Base-by-base conservation (phyloP, 1,139 yeast genomes). In the Torulaspora globosa region DNA sequence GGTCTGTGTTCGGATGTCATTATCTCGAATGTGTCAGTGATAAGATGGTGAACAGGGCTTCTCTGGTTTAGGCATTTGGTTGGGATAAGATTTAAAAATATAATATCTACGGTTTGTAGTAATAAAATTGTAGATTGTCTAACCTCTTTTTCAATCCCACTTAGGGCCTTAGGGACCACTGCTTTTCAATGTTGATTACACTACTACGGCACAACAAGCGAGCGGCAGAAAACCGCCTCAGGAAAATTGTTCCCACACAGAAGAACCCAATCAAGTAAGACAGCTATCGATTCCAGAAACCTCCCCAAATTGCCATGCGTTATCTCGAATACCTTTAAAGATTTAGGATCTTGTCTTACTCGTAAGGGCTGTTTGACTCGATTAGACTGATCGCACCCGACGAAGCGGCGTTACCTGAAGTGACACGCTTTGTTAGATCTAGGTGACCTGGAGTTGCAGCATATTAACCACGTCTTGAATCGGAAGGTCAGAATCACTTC, bases 1-100 rank as follows among this genome's bases (percentile, higher is more conserved):
- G 69, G 69, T 64, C 68, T 12, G 69, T 65, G n/a, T 62, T 64
- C 43, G 66, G 66, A 11, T 49, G 54, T 19, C 63, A 64, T 48
- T 65, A 65, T 43, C 44, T 59, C 38, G 66, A 63, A 23, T 48
- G 55, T 23, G 43, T 64, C 40, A 57, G 59, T 18, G 65, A 62
- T 38, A 56, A 57, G 36, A 50, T 56, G 39, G 51, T 41, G 16
- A 48, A 48, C 32, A 47, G 46, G 30, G 35, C 41, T 26, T 31
- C 26, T 29, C 16, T 11, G 24, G 33, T 31, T 27, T 36, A 27
- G 14, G 34, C 12, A 29, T 16, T 21, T 15, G 34, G 32, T 21
- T 30, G 21, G 14, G 26, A 37, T 29, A 21, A 36, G 7, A 26
- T 15, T 19, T 26, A 11, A 12, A 14, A 36, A 26, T 24, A 5